Percentiles rank a stretch among this genome's conserved stretches.
phyloP scores from a whole-genome alignment of 257 asterid genomes.

The Penstemon newberryi region DNA sequence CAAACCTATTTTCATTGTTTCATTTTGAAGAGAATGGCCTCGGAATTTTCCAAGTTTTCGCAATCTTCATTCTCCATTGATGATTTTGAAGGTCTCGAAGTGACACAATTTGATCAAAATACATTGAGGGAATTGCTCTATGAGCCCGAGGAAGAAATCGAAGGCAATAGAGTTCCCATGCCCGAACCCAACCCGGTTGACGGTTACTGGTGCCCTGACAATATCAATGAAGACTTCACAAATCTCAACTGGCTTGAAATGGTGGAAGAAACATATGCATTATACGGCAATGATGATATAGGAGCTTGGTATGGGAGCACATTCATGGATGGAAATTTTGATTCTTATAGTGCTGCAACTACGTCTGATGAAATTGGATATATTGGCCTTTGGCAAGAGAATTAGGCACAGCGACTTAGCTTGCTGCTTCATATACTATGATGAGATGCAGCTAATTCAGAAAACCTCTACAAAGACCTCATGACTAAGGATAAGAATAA shows the following conservation, averaged over 20 bases:
- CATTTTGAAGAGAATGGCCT: constrained; percentile 34
- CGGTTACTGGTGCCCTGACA: constrained; percentile 22
- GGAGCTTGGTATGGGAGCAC: constrained; percentile 32
- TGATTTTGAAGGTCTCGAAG: constrained; percentile 42
- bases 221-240: neutral
- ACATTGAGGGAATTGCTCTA: constrained; percentile 39
- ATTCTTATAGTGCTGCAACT: constrained; percentile 25
- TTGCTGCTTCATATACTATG: neutral
- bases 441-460: neutral
- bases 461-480: neutral
- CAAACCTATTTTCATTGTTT: constrained; percentile 8
- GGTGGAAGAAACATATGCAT: constrained; percentile 27
- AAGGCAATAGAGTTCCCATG: constrained; percentile 15
- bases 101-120: constrained; percentile 38
- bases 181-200: constrained; percentile 4
- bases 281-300: constrained; percentile 20
- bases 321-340: constrained; percentile 35
- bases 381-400: constrained; percentile 46
- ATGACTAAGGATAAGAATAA: neutral
- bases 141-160: constrained; percentile 32
- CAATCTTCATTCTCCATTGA: constrained; percentile 28
- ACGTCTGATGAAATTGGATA: constrained; percentile 46
- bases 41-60: constrained; percentile 27
- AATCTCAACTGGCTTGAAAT: constrained; percentile 33
- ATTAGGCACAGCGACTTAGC: constrained; percentile 1